Evolutionary conservation across 768 basidiomycete genomes (phyloP), one percentile per base, ranked within the genome.

Genomic region (Leccinum broughii): DNA sequence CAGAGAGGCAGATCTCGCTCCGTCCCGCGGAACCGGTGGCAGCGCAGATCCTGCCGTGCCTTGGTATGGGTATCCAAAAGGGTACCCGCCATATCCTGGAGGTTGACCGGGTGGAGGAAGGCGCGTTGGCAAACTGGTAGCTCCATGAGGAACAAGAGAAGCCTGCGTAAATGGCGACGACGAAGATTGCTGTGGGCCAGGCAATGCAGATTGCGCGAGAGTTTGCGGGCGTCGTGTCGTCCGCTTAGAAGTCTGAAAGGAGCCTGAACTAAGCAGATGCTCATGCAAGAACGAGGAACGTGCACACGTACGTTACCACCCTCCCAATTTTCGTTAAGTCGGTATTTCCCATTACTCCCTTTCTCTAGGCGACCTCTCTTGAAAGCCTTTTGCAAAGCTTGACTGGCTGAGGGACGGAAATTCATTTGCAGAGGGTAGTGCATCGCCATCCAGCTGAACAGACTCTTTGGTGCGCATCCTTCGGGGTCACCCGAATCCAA

Each of bases 331-430:
- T 86, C 76, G 69, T 88, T 94, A 22, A 94, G 70, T 44, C 86
- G 78, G 72, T 95, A 95, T 70, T 87, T 89, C 3, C 88, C 89
- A 54, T 80, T 80, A n/a, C 75, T 78, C 32, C 81, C 82, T 70
- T 94, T 95, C 69, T 90, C 86, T 56, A 95, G 81, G 26, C 93
- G 79, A 9, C 92, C 92, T 51, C 92, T 81, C 71, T 87, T 90
- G 74, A 78, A 92, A 4, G 93, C 92, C 65, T 93, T 94, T 72
- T 92, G 90, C 56, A 95, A 75, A 7, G 93, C 93, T 72, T 95
- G 93, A 66, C 90, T 92, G 4, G 93, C 93, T 2, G 90, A 93
- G 2, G 93, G 91, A 39, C 93, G 80, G 68, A 95, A 95, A 76
- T 94, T 95, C n/a, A 83, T 86, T 71, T 92, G 90, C 6, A 95